These are phyloP conservation scores for Oryza meyeriana DNA, from an alignment of 176 grass and related monocot species.

Conservation along the genomic window DNA sequence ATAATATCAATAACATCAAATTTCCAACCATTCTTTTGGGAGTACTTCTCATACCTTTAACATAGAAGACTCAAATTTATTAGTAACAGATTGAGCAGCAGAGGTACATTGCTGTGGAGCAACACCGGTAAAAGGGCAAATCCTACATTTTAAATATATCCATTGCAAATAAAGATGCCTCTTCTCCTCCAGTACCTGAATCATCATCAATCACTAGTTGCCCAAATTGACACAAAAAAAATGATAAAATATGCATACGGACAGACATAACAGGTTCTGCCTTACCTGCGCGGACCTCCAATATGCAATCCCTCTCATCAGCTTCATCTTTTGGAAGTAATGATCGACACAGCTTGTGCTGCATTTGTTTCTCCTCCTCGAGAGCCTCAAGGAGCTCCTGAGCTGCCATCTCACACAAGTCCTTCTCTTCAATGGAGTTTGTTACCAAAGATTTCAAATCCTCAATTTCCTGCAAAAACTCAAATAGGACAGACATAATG, in stretches of 20 bases:
- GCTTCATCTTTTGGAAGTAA: slow-evolving; percentile 95
- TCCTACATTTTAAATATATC: slow-evolving; percentile 88
- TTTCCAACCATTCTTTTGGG: slow-evolving; percentile 85
- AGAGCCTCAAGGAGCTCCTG: slow-evolving; percentile 66
- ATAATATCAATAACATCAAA: slow-evolving; percentile 85
- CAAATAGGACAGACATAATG: neutral
- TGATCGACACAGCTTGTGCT: slow-evolving; percentile 50
- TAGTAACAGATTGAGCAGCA: neutral
- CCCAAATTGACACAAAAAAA: neutral
- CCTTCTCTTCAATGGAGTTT: slow-evolving; percentile 62
- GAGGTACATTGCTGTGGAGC: neutral
- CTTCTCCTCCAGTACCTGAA: slow-evolving; percentile 90
- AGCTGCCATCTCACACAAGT: slow-evolving; percentile 74
- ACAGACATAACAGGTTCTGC: neutral
- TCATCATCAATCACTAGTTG: slow-evolving; percentile 6
- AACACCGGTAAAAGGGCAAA: slow-evolving; percentile 19
- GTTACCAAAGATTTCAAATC: slow-evolving; percentile 59
- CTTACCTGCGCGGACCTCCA: slow-evolving; percentile 92
- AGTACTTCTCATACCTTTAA: slow-evolving; percentile 84
- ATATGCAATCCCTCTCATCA: slow-evolving; percentile 78
- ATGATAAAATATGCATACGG: neutral
- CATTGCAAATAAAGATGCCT: slow-evolving; percentile 96
- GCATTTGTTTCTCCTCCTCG: slow-evolving; percentile 53
- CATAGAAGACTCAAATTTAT: slow-evolving; percentile 16
- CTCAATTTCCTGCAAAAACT: slow-evolving; percentile 57